Percentiles rank a stretch among this genome's conserved stretches.
These are phyloP conservation scores for Clitopilus passeckerianus DNA, from an alignment of 768 basidiomycete genomes.

Conservation along the genomic window DNA sequence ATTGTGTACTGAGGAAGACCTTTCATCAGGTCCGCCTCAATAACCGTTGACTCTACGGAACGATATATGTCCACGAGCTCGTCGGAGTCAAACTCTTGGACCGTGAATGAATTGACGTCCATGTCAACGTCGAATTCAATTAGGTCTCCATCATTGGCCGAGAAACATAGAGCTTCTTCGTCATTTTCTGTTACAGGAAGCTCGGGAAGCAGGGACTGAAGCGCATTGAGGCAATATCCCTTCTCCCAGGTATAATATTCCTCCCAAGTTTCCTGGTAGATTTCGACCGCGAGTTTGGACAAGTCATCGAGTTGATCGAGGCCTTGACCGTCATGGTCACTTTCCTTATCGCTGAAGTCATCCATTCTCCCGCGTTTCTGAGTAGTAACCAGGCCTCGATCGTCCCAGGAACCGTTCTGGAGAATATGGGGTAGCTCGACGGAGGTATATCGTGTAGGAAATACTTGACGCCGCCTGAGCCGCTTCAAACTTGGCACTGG, in stretches of 20 bases:
- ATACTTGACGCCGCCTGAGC: neutral
- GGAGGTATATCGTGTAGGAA: neutral
- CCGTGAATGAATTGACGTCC: conserved; percentile 7
- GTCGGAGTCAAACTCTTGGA: conserved; percentile 10
- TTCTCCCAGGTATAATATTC: conserved; percentile 45
- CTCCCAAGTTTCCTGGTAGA: conserved; percentile 34
- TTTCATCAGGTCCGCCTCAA: neutral
- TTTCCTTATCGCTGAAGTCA: neutral
- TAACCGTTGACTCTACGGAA: conserved; percentile 5
- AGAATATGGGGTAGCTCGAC: neutral
- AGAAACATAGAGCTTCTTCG: conserved; percentile 1
- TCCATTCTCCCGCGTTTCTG: neutral
- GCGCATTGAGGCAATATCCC: conserved; percentile 14
- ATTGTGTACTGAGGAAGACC: conserved; percentile 32
- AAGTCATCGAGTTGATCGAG: neutral
- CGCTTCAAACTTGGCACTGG: neutral
- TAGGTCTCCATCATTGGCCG: neutral
- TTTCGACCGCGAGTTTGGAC: conserved; percentile 13
- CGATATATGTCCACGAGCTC: neutral
- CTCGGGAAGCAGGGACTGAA: conserved; percentile 1
- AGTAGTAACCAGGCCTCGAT: too few species aligned
- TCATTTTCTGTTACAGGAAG: conserved; percentile 1
- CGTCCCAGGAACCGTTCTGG: neutral
- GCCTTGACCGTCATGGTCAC: neutral
- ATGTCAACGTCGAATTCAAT: neutral